Evolutionary conservation across 352 stramenopile genomes (phyloP), one percentile per base, ranked within the genome.

Genomic region (Phytophthora citricola): DNA sequence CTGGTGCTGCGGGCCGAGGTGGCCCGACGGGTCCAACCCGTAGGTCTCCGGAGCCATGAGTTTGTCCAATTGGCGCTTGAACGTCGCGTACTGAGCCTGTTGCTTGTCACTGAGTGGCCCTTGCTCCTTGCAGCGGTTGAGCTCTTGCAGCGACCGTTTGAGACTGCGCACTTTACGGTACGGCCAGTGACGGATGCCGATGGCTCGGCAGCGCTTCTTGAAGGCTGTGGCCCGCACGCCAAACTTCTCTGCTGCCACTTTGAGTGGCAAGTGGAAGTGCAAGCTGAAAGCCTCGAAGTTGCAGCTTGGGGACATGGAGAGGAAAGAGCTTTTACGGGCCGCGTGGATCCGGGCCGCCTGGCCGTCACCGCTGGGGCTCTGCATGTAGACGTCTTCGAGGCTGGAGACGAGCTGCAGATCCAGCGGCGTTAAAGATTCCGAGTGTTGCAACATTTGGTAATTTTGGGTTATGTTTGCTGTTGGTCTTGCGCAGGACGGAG

Each of bases 101-200:
- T 91, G 80, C 62, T 91, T 91, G 54, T 86, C 75, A 51, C 76
- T 91, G 24, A 91, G 68, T 12, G 75, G 49, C 0, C 72, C 79
- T n/a, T 85, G 69, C 1, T 91, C 78, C 58, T 87, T 65, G 52
- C 78, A 88, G 14, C 75, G 76, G 39, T 73, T 66, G 15, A 91
- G 81, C 66, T 92, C 83, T 17, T 87, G 79, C 20, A 92, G 59
- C 6, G 78, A 87, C 2, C 83, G 79, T 60, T 89, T 90, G 47
- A 92, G 71, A 40, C 79, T 89, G 43, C 83, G 81, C 32, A 92
- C 83, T 51, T 92, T 92, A 22, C 81, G 76, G 56, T 89, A 89
- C 45, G 82, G 80, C 82, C 81, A 91, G 66, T 91, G 81, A 8
- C 84, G 79, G 59, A 90, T 89, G 26, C 81, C 83, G 48, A 91